These are phyloP conservation scores for Candida mesenterica DNA, from an alignment of 1,139 yeast species.

Conservation along the genomic window DNA sequence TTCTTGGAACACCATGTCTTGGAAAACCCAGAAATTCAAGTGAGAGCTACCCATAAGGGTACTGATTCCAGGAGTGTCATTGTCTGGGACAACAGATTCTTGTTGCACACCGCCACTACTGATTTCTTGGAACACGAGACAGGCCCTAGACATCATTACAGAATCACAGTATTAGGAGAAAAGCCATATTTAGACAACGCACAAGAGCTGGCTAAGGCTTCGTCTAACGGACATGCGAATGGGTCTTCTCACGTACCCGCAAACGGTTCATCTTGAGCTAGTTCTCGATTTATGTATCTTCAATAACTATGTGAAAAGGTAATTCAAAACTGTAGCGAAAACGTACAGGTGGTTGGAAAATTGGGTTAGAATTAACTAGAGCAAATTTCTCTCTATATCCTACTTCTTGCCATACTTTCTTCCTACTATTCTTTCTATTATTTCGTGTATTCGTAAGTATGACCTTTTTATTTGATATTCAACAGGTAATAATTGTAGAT, in stretches of 20 bases:
- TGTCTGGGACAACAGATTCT: conserved; percentile 27
- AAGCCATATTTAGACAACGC: conserved; percentile 19
- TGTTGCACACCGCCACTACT: conserved; percentile 22
- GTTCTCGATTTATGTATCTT: not conserved
- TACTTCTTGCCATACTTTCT: no score
- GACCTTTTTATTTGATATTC: conserved; percentile 31
- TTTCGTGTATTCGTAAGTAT: not conserved
- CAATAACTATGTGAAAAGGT: not conserved
- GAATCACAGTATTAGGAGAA: conserved; percentile 27
- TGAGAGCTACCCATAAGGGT: conserved; percentile 25
- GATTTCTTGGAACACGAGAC: conserved; percentile 24
- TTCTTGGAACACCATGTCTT: conserved; percentile 23
- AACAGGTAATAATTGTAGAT: conserved; percentile 68
- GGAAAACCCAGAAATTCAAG: conserved; percentile 25
- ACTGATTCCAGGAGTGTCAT: conserved; percentile 23
- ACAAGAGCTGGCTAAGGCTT: conserved; percentile 4
- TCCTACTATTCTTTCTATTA: no score
- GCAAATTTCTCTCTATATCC: no score
- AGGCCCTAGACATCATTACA: conserved; percentile 24
- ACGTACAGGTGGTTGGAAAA: no score
- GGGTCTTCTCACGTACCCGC: not conserved
- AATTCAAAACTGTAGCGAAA: no score
- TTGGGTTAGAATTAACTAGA: no score
- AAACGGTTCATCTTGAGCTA: not conserved
- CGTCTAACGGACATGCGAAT: conserved; percentile 4